Conservation (phyloP, 2,329 filamentous ascomycete species). For the Colletotrichum acutatum region DNA sequence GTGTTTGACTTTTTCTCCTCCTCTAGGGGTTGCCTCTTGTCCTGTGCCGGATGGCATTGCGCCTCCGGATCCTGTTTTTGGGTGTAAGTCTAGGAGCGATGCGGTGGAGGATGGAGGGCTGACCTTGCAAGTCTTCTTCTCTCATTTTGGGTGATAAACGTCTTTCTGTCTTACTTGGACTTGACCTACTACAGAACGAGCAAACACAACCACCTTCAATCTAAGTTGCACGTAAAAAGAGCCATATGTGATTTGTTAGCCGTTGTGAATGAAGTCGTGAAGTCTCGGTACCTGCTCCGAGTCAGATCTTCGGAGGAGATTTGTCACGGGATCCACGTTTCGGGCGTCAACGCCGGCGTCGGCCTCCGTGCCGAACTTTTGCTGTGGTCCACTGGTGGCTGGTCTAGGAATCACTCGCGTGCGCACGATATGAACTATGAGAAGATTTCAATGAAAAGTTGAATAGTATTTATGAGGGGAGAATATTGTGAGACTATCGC, state of each 20-base stretch:
- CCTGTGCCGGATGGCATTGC: neutral
- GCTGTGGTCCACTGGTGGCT: neutral
- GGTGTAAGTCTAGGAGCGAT: neutral
- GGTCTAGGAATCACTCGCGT: neutral
- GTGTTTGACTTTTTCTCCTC: neutral
- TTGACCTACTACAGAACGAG: no score
- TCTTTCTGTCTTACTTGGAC: no score
- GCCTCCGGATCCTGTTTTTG: neutral
- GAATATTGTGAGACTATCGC: no score
- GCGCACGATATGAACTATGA: no score
- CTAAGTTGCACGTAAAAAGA: no score
- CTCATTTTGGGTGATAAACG: neutral
- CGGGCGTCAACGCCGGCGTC: constrained; percentile 19
- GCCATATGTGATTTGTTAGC: neutral
- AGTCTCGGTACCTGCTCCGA: constrained; percentile 1
- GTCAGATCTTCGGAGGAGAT: constrained; percentile 7
- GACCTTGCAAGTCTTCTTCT: neutral
- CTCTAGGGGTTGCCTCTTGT: no score
- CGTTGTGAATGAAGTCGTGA: no score
- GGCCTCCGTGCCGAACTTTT: neutral
- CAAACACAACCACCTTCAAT: no score
- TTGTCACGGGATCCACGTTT: constrained; percentile 14
- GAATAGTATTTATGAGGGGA: neutral
- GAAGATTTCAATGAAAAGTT: no score
- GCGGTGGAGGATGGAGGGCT: neutral